phyloP scores from a whole-genome alignment of 2,329 filamentous ascomycete genomes.

The Neonectria punicea region DNA sequence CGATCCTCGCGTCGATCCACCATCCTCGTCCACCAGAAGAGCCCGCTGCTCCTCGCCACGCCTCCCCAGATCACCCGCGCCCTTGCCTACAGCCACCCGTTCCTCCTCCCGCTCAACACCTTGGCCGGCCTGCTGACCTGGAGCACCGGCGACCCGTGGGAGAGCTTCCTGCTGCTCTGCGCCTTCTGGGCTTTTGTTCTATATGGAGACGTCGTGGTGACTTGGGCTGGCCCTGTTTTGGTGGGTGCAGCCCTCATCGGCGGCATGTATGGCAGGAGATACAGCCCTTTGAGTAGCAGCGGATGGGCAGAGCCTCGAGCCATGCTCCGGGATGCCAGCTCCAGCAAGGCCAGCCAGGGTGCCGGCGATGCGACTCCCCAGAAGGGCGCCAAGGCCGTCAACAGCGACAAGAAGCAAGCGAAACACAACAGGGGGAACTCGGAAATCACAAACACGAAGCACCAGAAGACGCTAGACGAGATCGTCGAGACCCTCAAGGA shows the following conservation, averaged over 20 bases:
- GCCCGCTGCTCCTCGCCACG: constrained; percentile 89
- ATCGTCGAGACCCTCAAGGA: constrained; percentile 94
- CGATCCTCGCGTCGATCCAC: constrained; percentile 79
- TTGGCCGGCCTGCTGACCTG: constrained; percentile 88
- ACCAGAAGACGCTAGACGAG: constrained; percentile 95
- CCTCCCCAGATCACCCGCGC: constrained; percentile 95
- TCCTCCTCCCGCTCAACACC: constrained; percentile 88
- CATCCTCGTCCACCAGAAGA: constrained; percentile 97
- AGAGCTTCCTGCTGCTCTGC: constrained; percentile 90
- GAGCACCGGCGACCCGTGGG: constrained; percentile 94
- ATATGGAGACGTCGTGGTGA: constrained; percentile 86
- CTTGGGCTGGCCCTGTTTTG: constrained; percentile 84
- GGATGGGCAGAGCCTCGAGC: constrained; percentile 69
- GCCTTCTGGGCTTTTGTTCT: constrained; percentile 87
- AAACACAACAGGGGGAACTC: constrained; percentile 59
- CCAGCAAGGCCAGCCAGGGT: constrained; percentile 30
- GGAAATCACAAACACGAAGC: constrained; percentile 74
- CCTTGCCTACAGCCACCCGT: constrained; percentile 94
- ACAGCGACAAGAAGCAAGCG: constrained; percentile 41
- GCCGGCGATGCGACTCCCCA: constrained; percentile 35
- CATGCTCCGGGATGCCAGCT: constrained; percentile 44
- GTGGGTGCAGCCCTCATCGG: constrained; percentile 82
- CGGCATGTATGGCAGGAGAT: constrained; percentile 92
- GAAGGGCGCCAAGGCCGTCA: constrained; percentile 38
- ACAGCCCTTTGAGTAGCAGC: constrained; percentile 89